Evolutionary conservation across 2,329 filamentous ascomycete species (phyloP), one percentile per base, ranked within the genome.

Genomic region (Talaromyces funiculosus): DNA sequence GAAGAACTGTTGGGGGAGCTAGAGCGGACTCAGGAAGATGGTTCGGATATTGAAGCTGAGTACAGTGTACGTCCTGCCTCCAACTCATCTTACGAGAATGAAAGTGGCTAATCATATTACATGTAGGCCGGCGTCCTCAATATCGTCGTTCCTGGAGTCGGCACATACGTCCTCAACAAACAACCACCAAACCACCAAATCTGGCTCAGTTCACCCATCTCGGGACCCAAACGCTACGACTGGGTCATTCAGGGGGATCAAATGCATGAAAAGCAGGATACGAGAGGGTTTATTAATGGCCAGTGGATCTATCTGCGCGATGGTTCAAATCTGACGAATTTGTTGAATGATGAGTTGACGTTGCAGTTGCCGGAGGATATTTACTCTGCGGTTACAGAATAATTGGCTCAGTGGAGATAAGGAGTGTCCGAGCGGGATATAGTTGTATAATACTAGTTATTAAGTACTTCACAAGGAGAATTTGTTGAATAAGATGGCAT

Each of bases 161-260:
- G 92, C 64, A 93, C 86, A 31, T 99, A 95, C 72, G 90, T 99
- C 62, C 84, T 99, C 78, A 99, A 99, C 84, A 99, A 99, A 77
- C 94, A 99, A 75, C 94, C 94, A 0, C 92, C 93, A 20, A 97
- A 97, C 81, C 94, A 92, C 81, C 94, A 88, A 73, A 96, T 99
- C 71, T 99, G 94, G 94, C 85, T 97, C 49, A 94, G 90, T 38
- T 96, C 91, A 45, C 94, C 94, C 3, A 80, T 91, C 58, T 92
- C 90, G 5, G 94, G 94, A 0, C 94, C 94, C 14, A 97, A 97
- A 78, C 87, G 93, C 61, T 99, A 88, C 78, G 92, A 97, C 75
- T 99, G 90, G 84, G 89, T 96, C 59, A 73, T 92, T 14, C 71
- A 73, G 61, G 74, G 87, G 61, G 90, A 94, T 68, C 81, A 84